Base-by-base conservation (phyloP, 805 yeast genomes). In the Metschnikowia reukaufii region DNA sequence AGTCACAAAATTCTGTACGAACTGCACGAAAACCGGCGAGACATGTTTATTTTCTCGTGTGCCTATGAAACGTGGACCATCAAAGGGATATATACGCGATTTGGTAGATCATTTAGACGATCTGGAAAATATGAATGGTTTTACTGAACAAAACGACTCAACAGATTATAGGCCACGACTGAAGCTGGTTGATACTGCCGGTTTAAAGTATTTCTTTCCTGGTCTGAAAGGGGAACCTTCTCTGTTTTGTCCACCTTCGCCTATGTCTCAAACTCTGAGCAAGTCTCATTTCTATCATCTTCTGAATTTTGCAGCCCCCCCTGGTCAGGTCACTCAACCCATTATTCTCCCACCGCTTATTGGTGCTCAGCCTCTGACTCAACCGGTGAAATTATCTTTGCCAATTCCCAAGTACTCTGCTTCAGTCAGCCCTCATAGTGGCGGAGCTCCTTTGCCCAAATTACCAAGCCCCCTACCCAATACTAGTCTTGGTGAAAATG, bases 1-100 rank as follows among this genome's bases (percentile, higher is more conserved):
- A 8, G 75, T 82, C n/a, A 67, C 75, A 31, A 74, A 73, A 49
- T 62, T 73, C 1, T 86, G 95, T 62, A 66, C 83, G 12, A 83
- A 79, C 52, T 86, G 95, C 63, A 60, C 66, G 13, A 82, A 80
- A 59, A 80, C 74, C 56, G 74, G 73, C 39, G 89, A 84, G 39
- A 60, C 58, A 2, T 86, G 95, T 62, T 72, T 84, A 1, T 86
- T 85, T 60, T 82, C 83, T 18, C 70, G 92, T 41, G 74, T 83
- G 1, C 95, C 91, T 0, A 62, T 86, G 61, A 86, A 86, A 56
- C 67, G 95, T 55, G 95, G 95, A 0, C 95, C 95, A 0, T 75
- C 85, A 0, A 86, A 85, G 58, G 92, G 92, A 1, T 83, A 79
- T 53, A 70, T 73, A n/a, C 65, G 75, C 41, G 78, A 71, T 45